Base-by-base conservation (phyloP, 139 green algal genomes). In the Diplosphaera chodatii region DNA sequence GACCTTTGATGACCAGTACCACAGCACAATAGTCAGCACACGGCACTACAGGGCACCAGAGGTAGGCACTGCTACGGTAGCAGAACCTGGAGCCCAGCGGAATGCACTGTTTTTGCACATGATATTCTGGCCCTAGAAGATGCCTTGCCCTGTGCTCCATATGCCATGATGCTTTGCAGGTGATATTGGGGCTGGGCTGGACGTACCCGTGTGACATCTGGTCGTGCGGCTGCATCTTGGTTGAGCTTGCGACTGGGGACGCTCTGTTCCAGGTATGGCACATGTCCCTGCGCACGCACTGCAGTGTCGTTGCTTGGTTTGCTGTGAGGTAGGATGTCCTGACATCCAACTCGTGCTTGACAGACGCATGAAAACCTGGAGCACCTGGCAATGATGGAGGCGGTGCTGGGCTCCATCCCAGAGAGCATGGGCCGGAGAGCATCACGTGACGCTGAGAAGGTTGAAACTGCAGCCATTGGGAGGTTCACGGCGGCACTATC, bases 301-400 rank as follows among this genome's bases (percentile, higher is more conserved):
- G n/a, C n/a, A n/a, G n/a, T n/a, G n/a, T n/a, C n/a, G n/a, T n/a
- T n/a, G n/a, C n/a, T n/a, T n/a, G n/a, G n/a, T n/a, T n/a, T n/a
- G n/a, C n/a, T n/a, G n/a, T n/a, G n/a, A n/a, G n/a, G n/a, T n/a
- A n/a, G n/a, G n/a, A n/a, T n/a, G n/a, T n/a, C n/a, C n/a, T n/a
- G n/a, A n/a, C n/a, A n/a, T n/a, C n/a, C n/a, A n/a, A n/a, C n/a
- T n/a, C 48, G 3, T 4, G 13, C n/a, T n/a, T n/a, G n/a, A 18
- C 83, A 97, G 79, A 99, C 95, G 40, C 95, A 98, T 78, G 94
- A 99, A 55, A 96, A 99, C 84, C 72, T 97, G 74, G 95, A 99
- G 81, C 95, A 99, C 83, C 78, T 99, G 55, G 95, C 91, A 2
- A 99, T 99, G 94, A 99, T 99, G 94, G 84, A 98, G 82, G 62